These are phyloP conservation scores for Xerocomus alliaceus DNA, from an alignment of 1,284 basidiomycete genomes.

Conservation along the genomic window DNA sequence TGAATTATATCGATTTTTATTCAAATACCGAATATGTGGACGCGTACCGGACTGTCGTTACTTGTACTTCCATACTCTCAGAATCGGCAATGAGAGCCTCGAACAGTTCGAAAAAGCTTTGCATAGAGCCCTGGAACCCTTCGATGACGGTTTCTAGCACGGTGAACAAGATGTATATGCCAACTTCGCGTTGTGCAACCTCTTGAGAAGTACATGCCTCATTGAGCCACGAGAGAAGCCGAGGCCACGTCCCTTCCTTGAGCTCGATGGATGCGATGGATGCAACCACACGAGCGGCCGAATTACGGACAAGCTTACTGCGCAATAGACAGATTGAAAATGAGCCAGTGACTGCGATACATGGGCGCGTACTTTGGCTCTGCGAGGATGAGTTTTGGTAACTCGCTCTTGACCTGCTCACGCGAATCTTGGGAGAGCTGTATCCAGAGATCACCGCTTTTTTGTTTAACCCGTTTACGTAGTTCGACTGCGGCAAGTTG, in stretches of 20 bases:
- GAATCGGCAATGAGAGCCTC: constrained; percentile 82
- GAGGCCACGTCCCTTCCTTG: constrained; percentile 82
- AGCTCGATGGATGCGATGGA: constrained; percentile 93
- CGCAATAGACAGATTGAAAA: constrained; percentile 14
- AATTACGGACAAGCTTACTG: constrained; percentile 88
- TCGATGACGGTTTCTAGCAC: constrained; percentile 93
- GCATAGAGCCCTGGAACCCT: constrained; percentile 80
- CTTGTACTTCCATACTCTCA: constrained; percentile 89
- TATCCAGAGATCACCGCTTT: constrained; percentile 87
- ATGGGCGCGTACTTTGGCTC: constrained; percentile 73
- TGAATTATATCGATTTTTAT: constrained; percentile 13
- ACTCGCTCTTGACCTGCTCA: constrained; percentile 84
- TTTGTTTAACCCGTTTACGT: constrained; percentile 87
- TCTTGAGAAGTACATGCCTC: constrained; percentile 76
- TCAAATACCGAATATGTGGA: background rate
- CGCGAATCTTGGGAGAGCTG: constrained; percentile 75
- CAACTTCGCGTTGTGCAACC: constrained; percentile 87
- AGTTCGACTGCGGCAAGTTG: constrained; percentile 99
- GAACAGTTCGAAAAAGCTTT: constrained; percentile 86
- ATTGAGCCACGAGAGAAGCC: constrained; percentile 89
- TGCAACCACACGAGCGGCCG: constrained; percentile 90
- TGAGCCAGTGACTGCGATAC: background rate
- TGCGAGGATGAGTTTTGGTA: constrained; percentile 80
- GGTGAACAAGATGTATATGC: constrained; percentile 90
- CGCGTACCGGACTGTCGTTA: constrained; percentile 84